These are phyloP conservation scores for Phytophthora parvispora DNA, from an alignment of 352 stramenopile genomes.

Conservation along the genomic window DNA sequence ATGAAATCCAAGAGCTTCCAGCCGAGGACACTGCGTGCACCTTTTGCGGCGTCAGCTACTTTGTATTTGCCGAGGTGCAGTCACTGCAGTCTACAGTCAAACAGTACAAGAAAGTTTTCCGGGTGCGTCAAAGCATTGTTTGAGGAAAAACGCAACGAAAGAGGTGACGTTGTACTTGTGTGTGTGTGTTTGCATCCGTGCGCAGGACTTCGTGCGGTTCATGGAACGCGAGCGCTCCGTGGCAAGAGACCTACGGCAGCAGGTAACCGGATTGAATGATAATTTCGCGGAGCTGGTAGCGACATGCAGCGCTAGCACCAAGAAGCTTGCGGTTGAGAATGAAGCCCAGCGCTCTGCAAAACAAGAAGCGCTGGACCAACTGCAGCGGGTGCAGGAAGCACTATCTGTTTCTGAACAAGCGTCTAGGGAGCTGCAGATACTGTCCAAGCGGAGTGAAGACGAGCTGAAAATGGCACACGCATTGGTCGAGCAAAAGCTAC, in stretches of 20 bases:
- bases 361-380: conserved; percentile 16
- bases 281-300: conserved; percentile 42
- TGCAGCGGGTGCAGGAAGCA: conserved; percentile 36
- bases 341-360: conserved; percentile 8
- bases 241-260: conserved; percentile 43
- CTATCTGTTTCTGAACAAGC: conserved; percentile 9
- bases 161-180: neutral
- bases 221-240: conserved; percentile 66
- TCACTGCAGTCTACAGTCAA: conserved; percentile 76
- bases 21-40: conserved; percentile 84
- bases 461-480: conserved; percentile 42
- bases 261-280: conserved; percentile 51
- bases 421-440: conserved; percentile 36
- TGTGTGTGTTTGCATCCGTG: neutral
- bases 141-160: neutral
- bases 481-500: conserved; percentile 72
- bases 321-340: conserved; percentile 38
- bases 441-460: conserved; percentile 40
- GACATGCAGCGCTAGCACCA: conserved; percentile 12
- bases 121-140: conserved; percentile 34
- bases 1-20: conserved; percentile 75
- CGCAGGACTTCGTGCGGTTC: conserved; percentile 73
- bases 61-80: conserved; percentile 88
- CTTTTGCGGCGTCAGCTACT: conserved; percentile 90
- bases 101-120: conserved; percentile 78